Evolutionary conservation across 495 filamentous ascomycete genomes (phyloP).

Genomic region (Amniculicola lignicola): DNA sequence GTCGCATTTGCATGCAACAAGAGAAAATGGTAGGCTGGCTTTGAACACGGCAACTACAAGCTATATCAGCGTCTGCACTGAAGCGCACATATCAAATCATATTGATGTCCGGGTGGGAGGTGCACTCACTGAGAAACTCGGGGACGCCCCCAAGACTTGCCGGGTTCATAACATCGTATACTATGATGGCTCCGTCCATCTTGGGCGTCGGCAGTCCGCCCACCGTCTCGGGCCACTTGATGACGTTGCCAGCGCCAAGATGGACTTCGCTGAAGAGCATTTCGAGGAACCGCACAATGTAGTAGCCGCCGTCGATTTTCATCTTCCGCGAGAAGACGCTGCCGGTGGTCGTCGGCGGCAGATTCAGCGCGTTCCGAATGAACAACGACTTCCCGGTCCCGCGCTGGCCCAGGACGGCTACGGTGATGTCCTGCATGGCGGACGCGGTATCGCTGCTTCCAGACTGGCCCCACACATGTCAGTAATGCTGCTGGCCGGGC

Average conservation of each 20-base stretch:
- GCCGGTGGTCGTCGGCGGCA: conserved; percentile 54
- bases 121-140: conserved; percentile 67
- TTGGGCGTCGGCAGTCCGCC: conserved; percentile 62
- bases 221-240: conserved; percentile 76
- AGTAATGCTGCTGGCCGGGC: not conserved
- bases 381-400: conserved; percentile 89
- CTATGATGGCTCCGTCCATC: conserved; percentile 77
- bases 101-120: not conserved
- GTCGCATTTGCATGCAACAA: conserved; percentile 86
- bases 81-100: not conserved
- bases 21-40: conserved; percentile 64
- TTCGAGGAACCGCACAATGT: conserved; percentile 79
- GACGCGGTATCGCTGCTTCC: conserved; percentile 25
- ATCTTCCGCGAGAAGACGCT: conserved; percentile 64
- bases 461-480: conserved; percentile 24
- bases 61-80: conserved; percentile 12
- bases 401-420: conserved; percentile 77
- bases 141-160: conserved; percentile 66
- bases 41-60: conserved; percentile 64
- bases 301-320: conserved; percentile 70
- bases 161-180: conserved; percentile 80
- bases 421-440: conserved; percentile 67
- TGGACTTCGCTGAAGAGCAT: conserved; percentile 65
- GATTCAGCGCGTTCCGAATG: conserved; percentile 72
- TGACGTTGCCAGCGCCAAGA: conserved; percentile 61